Base-by-base conservation (phyloP, 257 asterid genomes). In the Salvia rosmarinus region DNA sequence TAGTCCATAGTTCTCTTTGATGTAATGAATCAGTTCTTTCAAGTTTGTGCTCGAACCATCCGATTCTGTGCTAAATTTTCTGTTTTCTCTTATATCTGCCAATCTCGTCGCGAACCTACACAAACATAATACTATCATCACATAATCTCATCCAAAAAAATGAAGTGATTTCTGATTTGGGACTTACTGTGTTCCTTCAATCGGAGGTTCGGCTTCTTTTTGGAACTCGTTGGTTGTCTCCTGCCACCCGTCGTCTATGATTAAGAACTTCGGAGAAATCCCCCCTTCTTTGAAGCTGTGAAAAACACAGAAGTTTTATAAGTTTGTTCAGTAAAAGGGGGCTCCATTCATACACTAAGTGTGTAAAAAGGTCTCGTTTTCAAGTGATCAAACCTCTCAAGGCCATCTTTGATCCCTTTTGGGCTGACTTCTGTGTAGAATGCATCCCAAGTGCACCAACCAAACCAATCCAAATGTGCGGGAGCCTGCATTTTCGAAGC, bases 221-320 rank as follows among this genome's bases (percentile, higher is more conserved):
- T 54, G 72, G 42, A 83, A 83, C 62, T 87, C 89, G 25, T 89
- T 89, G 4, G 14, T 67, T 0, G 87, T 83, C 13, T 85, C 85
- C 76, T 90, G 97, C 97, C 97, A 90, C 20, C 96, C 97, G 35
- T 90, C 94, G 50, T 90, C 96, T 63, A 90, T 84, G 75, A 88
- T 85, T 67, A 90, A 63, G 81, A 85, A 86, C 60, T 83, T 85
- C 0, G 91, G 89, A 13, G 91, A 67, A 66, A 79, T 39, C 7
- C 89, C 93, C 0, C 93, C 91, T 68, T 83, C 90, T 20, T 60
- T 71, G 12, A 89, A 86, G 42, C 90, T 86, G 78, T 46, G 44
- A 39, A 17, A 1, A 23, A 12, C 16, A 71, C 2, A 16, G 9
- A 55, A 54, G 28, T 17, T 16, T 57, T 28, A 32, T 3, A 16